These are phyloP conservation scores for Bipolaris cookei DNA, from an alignment of 2,329 filamentous ascomycete species.

Conservation along the genomic window DNA sequence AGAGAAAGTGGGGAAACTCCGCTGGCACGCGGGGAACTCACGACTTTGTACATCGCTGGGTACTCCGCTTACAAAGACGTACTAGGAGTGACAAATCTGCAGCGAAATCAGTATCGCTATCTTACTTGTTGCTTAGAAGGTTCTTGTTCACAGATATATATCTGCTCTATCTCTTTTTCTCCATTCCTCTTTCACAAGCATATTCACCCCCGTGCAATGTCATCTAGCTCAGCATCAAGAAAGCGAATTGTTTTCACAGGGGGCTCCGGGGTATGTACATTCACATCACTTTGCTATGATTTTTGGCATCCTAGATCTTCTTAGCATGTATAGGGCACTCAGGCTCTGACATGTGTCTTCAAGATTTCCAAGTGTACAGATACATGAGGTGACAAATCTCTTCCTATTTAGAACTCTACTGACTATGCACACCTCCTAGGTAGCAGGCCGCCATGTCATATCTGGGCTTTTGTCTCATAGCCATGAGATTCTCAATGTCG, in stretches of 20 bases:
- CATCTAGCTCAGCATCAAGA: constrained; percentile 2
- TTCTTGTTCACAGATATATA: background rate
- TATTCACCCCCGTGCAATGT: constrained; percentile 10
- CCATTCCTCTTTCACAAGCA: no score
- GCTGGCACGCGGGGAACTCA: background rate
- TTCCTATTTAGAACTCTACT: background rate
- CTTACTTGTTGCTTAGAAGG: background rate
- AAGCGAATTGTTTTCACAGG: constrained; percentile 61
- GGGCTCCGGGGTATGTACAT: constrained; percentile 56
- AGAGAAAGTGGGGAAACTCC: constrained; percentile 5
- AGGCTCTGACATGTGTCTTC: background rate
- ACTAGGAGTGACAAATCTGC: background rate
- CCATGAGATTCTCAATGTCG: constrained; percentile 62
- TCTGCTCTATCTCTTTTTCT: background rate
- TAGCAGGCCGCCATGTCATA: constrained; percentile 54
- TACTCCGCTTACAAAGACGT: background rate
- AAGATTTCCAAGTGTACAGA: background rate
- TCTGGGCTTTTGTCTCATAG: constrained; percentile 58
- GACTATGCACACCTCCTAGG: background rate
- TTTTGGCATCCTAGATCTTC: background rate
- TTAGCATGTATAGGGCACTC: background rate
- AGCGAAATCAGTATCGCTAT: background rate
- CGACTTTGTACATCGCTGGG: background rate
- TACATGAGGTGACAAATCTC: background rate
- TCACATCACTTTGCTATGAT: background rate